Evolutionary conservation across 23 red algal genomes (phyloP), one percentile per base, ranked within the genome.

Genomic region (Gracilariopsis chorda): DNA sequence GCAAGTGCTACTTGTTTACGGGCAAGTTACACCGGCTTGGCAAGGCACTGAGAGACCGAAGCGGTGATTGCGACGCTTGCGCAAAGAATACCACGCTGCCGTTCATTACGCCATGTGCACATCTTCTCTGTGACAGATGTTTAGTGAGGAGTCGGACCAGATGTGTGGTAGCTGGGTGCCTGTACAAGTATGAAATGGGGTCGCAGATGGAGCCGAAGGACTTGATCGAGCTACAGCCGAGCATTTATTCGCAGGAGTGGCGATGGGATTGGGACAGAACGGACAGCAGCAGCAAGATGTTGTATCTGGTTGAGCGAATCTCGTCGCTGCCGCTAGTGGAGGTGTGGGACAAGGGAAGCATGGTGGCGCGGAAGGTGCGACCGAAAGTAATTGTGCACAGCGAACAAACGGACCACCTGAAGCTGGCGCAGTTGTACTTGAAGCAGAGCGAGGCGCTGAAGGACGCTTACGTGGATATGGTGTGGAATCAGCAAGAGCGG

Each of bases 371-470:
- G 19, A n/a, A 39, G 51, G 67, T 7, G 25, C 53, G 59, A 35
- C 80, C 80, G 59, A 95, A 95, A 82, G 92, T 90, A 41, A 95
- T 95, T 68, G 56, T 95, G 7, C 78, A 90, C 83, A 89, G 83
- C 41, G 75, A 48, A 19, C 69, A 78, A 69, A 55, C 49, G 3
- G 83, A 95, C 25, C 92, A 95, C 49, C 48, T 88, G 29, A 62
- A 82, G 23, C 47, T 95, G 23, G 39, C 82, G 9, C 29, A 59
- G 20, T 56, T 78, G 16, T 30, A 74, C 20, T 49, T 79, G 36
- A 62, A 78, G 46, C 10, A 36, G 7, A 49, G 25, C 8, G 56
- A 84, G 80, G n/a, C n/a, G n/a, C 39, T 84, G 30, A 45, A 44
- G 23, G 53, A 84, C 20, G 27, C 19, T 8, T 84, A 84, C 58